Base-by-base conservation (phyloP, 331 rosid genomes). In the Malus hybrid region DNA sequence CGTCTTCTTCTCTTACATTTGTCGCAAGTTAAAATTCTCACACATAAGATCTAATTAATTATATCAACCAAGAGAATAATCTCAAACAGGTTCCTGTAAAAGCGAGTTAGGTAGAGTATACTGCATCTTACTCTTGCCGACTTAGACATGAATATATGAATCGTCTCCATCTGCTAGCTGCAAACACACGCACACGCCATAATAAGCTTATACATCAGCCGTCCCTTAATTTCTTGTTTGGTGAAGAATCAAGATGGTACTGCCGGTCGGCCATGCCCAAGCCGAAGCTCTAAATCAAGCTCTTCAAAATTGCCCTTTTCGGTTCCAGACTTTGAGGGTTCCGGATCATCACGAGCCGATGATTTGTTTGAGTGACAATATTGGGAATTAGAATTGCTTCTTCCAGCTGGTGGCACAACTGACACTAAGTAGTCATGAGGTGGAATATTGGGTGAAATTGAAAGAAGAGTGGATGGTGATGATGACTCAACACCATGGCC, bases 231-330 rank as follows among this genome's bases (percentile, higher is more conserved):
- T 26, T 60, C 32, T 60, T 60, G 64, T 60, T 60, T 24, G 32
- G 20, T 18, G 20, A 55, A 36, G 65, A 60, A 15, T 87, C 80
- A 91, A 55, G 89, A 66, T 60, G 90, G 83, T 73, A 66, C 19
- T 8, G 79, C 53, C 68, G 91, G 90, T 32, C 68, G 68, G 72
- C 89, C 81, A 19, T 88, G 84, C 13, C 98, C 97, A 0, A 93
- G 85, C 39, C 97, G 87, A 28, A 93, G 97, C 93, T 93, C 98
- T 63, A 93, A 88, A 87, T 93, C 97, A 82, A 91, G 82, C 78
- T 88, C 95, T 79, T 88, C 96, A 72, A 81, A 86, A 19, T 74
- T 77, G 53, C 75, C 81, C 20, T 71, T 76, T 34, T 71, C 67
- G 6, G 57, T 26, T 42, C 29, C 46, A 46, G 90, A 77, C 64